These are phyloP conservation scores for Cenchrus americanus DNA, from an alignment of 176 grass and related monocot species.

Conservation along the genomic window DNA sequence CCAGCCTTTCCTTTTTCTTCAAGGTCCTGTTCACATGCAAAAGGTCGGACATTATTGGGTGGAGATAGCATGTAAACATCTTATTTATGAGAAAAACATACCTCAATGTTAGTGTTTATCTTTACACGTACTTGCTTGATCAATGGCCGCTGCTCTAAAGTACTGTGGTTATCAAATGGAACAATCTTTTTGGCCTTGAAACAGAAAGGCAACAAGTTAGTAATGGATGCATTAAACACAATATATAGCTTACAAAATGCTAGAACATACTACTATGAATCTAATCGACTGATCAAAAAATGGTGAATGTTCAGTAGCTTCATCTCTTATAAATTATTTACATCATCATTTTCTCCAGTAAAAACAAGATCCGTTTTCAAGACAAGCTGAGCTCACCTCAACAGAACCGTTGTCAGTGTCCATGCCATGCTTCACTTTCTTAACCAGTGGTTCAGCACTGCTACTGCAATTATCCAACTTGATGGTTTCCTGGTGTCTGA, in stretches of 20 bases:
- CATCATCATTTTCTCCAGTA: background rate
- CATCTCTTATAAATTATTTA: too few relatives aligned
- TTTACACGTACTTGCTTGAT: constrained; percentile 16
- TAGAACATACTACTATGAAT: background rate
- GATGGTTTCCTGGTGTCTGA: constrained; percentile 13
- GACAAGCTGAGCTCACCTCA: constrained; percentile 35
- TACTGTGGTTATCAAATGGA: constrained; percentile 22
- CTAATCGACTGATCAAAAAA: background rate
- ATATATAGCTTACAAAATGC: background rate
- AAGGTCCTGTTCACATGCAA: constrained; percentile 38
- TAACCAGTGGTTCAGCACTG: constrained; percentile 36
- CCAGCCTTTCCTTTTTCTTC: constrained; percentile 2
- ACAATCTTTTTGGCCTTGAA: constrained; percentile 25
- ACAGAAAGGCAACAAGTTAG: background rate
- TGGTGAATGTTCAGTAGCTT: background rate
- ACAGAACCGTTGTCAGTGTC: constrained; percentile 4
- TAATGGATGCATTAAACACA: constrained; percentile 19
- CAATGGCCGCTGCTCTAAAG: constrained; percentile 4
- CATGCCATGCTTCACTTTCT: constrained; percentile 14
- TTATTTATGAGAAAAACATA: background rate
- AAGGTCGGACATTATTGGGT: constrained; percentile 11
- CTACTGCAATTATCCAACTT: constrained; percentile 1
- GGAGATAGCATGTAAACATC: background rate
- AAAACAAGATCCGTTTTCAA: constrained; percentile 14
- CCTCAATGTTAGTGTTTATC: constrained; percentile 3